phyloP scores from a whole-genome alignment of 768 basidiomycete species.

The Termitomyces sp. region DNA sequence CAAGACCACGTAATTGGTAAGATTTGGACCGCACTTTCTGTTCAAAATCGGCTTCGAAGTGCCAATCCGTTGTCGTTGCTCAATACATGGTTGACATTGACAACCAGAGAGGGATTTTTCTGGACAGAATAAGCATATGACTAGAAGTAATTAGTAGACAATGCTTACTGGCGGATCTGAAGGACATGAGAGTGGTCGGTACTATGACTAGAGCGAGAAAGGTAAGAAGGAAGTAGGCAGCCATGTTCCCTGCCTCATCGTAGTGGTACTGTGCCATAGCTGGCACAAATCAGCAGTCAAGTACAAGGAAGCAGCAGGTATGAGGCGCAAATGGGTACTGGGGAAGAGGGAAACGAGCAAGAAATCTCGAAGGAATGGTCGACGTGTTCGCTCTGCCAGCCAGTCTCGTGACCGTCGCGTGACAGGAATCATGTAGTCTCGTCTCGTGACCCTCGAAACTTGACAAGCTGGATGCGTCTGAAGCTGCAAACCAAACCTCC shows the following conservation, averaged over 20 bases:
- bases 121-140: slow-evolving; percentile 14
- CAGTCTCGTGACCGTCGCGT: slow-evolving; percentile 15
- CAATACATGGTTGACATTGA: slow-evolving; percentile 55
- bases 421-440: slow-evolving; percentile 2
- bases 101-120: slow-evolving; percentile 43
- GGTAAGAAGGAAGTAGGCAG: slow-evolving; percentile 86
- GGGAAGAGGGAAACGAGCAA: not conserved
- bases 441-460: slow-evolving; percentile 4
- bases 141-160: not conserved
- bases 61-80: slow-evolving; percentile 45
- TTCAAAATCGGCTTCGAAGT: slow-evolving; percentile 45
- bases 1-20: not conserved
- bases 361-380: slow-evolving; percentile 4
- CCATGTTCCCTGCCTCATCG: slow-evolving; percentile 83
- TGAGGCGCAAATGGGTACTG: not conserved
- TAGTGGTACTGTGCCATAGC: slow-evolving; percentile 76
- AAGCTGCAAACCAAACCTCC: slow-evolving; percentile 43
- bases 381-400: slow-evolving; percentile 18
- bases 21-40: slow-evolving; percentile 36
- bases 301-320: not conserved
- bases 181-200: slow-evolving; percentile 61
- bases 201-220: slow-evolving; percentile 81
- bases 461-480: slow-evolving; percentile 37
- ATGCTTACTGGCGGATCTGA: slow-evolving; percentile 36
- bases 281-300: not conserved